Base-by-base conservation (phyloP, 768 basidiomycete genomes). In the Boletus coccyginus region DNA sequence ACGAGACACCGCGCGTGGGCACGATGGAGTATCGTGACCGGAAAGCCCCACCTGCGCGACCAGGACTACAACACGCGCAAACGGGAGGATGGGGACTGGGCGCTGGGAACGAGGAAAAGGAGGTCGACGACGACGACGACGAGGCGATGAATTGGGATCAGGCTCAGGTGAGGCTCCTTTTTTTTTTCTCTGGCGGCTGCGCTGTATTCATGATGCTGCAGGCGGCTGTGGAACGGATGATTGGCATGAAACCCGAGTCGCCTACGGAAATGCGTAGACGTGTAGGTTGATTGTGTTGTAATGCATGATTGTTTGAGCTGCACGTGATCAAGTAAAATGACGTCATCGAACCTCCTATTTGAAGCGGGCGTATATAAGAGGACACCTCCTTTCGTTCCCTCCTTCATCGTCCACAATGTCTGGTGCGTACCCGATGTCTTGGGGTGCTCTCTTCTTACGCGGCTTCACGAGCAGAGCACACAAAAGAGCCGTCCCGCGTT, bases 51-150 rank as follows among this genome's bases (percentile, higher is more conserved):
- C n/a, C 41, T 16, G 52, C 77, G 78, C 21, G 64, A 82, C 17
- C 66, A 75, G 80, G 58, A 12, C 55, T 57, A 40, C 71, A 63
- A 9, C 70, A 62, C 39, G 79, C 77, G 16, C 84, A 81, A 58
- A 75, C 80, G n/a, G 86, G 87, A 13, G 88, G 88, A 14, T 91
- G 88, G 88, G 89, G 87, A 3, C 73, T 90, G 3, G 89, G 86
- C 8, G 80, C 75, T 7, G 82, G 83, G 29, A 76, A 82, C 56
- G 81, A 82, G 52, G 83, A 82, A 48, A 81, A 71, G 21, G 82
- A 81, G 19, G 85, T 81, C 3, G 86, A 86, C 7, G 86, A 87
- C 36, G 85, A 87, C 8, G 86, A 87, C 19, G 85, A 84, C 24
- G 85, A 84, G 48, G 66, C 74, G 11, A 67, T 83, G 62, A 84